Conservation (phyloP, 371 early-diverging fungal genomes). For the Apophysomyces trapeziformis region DNA sequence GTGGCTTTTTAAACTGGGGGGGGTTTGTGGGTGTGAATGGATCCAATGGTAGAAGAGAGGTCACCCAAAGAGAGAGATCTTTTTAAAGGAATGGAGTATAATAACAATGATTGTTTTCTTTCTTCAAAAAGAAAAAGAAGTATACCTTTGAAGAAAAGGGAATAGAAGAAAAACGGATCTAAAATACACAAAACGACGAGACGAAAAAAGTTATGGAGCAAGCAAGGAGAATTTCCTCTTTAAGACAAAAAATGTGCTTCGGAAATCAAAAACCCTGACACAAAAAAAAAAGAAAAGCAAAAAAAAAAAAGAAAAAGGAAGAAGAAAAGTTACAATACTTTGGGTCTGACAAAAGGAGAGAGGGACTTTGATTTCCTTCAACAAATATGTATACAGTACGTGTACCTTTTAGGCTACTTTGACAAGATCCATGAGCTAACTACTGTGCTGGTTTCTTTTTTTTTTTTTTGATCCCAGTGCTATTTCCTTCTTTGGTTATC, state of each 20-base stretch:
- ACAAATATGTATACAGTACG: neutral
- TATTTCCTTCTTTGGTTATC: neutral
- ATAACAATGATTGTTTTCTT: neutral
- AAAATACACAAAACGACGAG: neutral
- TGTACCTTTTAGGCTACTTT: neutral
- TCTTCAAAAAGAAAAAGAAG: neutral
- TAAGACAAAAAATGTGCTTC: slow-evolving; percentile 8
- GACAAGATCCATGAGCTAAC: neutral
- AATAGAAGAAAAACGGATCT: neutral
- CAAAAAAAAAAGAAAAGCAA: neutral
- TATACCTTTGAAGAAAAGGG: neutral
- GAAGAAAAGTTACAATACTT: no score
- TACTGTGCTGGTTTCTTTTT: neutral
- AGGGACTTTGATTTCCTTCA: neutral
- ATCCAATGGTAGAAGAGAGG: neutral
- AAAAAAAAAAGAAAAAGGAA: no score
- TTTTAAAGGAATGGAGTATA: neutral
- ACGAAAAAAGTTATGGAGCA: neutral
- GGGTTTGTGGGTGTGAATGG: neutral
- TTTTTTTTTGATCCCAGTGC: neutral
- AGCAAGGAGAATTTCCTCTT: no score
- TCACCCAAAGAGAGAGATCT: neutral
- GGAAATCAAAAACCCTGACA: slow-evolving; percentile 6
- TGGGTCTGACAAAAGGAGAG: neutral
- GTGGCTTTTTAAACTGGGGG: neutral